A percentile compares a stretch with the other conserved stretches of the same genome.
Evolutionary conservation across 495 filamentous ascomycete species (phyloP).

Genomic region (Lasiosphaeria hispida): DNA sequence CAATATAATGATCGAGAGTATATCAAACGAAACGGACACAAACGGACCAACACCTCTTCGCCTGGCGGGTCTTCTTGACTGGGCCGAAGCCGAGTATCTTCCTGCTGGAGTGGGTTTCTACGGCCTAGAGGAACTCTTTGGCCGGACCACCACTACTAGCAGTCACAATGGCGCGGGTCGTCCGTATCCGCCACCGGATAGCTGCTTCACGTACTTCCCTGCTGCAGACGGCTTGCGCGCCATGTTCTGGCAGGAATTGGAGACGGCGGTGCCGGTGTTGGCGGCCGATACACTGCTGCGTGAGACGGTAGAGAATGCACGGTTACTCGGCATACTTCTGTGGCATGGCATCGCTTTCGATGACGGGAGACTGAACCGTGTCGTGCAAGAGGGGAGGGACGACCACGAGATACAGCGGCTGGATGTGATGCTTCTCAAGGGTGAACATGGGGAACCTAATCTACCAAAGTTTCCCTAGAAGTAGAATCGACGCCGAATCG

Average conservation of each 20-base stretch:
- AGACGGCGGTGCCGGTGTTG: conserved; percentile 34
- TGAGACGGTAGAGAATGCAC: conserved; percentile 39
- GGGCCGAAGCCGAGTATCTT: conserved; percentile 58
- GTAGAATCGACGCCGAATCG: neutral
- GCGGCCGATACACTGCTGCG: conserved; percentile 12
- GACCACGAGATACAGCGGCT: conserved; percentile 10
- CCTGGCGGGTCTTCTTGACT: conserved; percentile 55
- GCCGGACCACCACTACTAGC: conserved; percentile 27
- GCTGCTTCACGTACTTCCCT: conserved; percentile 40
- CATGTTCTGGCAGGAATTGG: conserved; percentile 49
- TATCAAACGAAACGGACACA: conserved; percentile 19
- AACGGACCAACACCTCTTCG: neutral
- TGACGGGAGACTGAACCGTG: conserved; percentile 35
- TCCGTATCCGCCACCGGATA: conserved; percentile 14
- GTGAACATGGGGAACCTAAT: neutral
- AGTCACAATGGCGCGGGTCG: conserved; percentile 18
- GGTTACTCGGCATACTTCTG: conserved; percentile 52
- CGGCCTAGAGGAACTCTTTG: conserved; percentile 54
- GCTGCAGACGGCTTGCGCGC: conserved; percentile 39
- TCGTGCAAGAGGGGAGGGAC: conserved; percentile 4
- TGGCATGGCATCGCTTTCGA: conserved; percentile 63
- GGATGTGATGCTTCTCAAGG: conserved; percentile 3
- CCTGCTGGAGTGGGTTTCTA: conserved; percentile 57
- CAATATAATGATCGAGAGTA: conserved; percentile 51
- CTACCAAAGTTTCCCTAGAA: neutral